Evolutionary conservation across 2,329 filamentous ascomycete species (phyloP), one percentile per base, ranked within the genome.

Genomic region (Xylaria sp.): DNA sequence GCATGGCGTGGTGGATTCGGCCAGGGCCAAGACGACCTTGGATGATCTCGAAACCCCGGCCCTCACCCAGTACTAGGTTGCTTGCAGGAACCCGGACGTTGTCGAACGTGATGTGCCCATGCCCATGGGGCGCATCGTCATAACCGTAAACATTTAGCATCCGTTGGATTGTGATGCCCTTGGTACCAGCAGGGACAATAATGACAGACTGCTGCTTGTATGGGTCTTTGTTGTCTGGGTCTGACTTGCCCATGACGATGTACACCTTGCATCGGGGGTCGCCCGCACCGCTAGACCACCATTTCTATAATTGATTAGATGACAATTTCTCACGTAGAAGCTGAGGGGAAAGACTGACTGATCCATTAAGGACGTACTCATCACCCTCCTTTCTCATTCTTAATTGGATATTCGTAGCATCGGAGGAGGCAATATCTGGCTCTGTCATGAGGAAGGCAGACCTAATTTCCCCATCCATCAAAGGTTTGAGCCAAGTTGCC

Each of bases 1-100:
- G 90, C 96, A 99, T 99, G 68, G 94, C 93, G 83, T 99, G 96
- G 84, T 99, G 96, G 79, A 99, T 98, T 67, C 96, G 92, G 39
- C 96, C 96, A 1, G 96, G 96, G 0, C 96, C 96, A 27, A 99
- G 90, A 74, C 96, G 93, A 66, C 96, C 96, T 81, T 99, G 96
- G 78, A 99, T 98, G 78, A 99, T 97, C 82, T 99, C 96, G 80
- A 99, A 99, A 21, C 96, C 96, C 71, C 93, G 90, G 72, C 96
- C 96, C 80, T 96, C 93, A 69, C 96, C 95, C 3, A 99, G 90
- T 11, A 98, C 92, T 77, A 99, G 91, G 83, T 93, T 96, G 75
- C 85, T 84, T 36, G 85, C 89, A 7, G 95, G 95, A 0, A 99
- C 93, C 67, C 95, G 92, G 70, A 98, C 96, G 78, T 98, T 92